Evolutionary conservation across 331 rosid genomes (phyloP).

Genomic region (Cydonia oblonga): DNA sequence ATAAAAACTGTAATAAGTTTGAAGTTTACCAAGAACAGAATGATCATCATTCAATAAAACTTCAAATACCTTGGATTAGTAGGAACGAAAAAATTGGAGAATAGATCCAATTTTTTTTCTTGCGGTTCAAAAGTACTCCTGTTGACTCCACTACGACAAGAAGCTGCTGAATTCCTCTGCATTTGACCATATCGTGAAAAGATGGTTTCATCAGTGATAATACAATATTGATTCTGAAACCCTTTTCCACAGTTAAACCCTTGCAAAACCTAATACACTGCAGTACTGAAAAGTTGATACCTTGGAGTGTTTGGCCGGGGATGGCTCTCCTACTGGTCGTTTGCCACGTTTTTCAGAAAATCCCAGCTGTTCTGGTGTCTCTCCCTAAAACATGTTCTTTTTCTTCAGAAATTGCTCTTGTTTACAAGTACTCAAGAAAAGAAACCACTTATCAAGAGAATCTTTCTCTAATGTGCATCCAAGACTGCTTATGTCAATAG

Average conservation of each 20-base stretch:
- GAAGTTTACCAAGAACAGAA: not conserved
- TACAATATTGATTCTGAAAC: not conserved
- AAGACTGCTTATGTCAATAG: not conserved
- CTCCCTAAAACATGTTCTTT: not conserved
- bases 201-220: not conserved
- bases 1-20: not conserved
- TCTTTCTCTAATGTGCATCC: not conserved
- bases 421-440: not conserved
- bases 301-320: not conserved
- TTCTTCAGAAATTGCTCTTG: not conserved
- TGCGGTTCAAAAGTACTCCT: not conserved
- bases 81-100: not conserved
- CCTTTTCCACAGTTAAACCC: not conserved
- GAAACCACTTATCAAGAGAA: not conserved
- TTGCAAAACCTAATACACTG: not conserved
- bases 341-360: not conserved
- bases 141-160: not conserved
- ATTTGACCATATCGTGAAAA: not conserved
- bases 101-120: not conserved
- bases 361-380: not conserved
- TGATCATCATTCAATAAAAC: not conserved
- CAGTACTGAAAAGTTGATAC: not conserved
- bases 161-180: conserved; percentile 1
- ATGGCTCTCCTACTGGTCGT: not conserved
- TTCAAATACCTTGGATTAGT: not conserved